Conservation (phyloP, 116 monocot species). For the Thalassia testudinum region DNA sequence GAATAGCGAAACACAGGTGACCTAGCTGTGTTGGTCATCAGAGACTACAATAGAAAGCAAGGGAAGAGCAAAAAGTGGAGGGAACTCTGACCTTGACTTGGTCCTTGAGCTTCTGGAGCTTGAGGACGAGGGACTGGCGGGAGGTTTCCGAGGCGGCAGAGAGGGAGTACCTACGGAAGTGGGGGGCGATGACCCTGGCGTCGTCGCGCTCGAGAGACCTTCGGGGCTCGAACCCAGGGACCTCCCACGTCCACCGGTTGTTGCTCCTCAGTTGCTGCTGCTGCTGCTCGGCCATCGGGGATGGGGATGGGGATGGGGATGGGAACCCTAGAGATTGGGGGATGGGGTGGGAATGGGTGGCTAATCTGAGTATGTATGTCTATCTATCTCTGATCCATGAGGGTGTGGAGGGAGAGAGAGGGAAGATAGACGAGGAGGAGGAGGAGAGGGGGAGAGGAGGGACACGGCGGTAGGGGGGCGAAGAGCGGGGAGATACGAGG, state of each 20-base stretch:
- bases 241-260: slow-evolving; percentile 88
- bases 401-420: not conserved
- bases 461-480: not conserved
- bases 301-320: not conserved
- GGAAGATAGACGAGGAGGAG: not conserved
- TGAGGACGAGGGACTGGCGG: slow-evolving; percentile 16
- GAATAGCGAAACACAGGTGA: too few relatives aligned
- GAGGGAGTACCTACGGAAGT: slow-evolving; percentile 31
- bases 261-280: too few relatives aligned
- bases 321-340: slow-evolving; percentile 14
- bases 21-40: not conserved
- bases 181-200: slow-evolving; percentile 1
- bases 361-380: not conserved
- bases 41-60: not conserved
- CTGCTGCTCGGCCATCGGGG: slow-evolving; percentile 24
- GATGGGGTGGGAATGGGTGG: not conserved
- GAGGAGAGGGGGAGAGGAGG: not conserved
- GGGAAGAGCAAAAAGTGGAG: not conserved
- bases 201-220: slow-evolving; percentile 23
- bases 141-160: slow-evolving; percentile 26
- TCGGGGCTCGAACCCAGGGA: slow-evolving; percentile 68
- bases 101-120: slow-evolving; percentile 53
- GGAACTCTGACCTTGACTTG: slow-evolving; percentile 62
- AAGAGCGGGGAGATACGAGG: not conserved
- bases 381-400: not conserved